Conservation (phyloP, 345 rosid genomes). For the Brassica nigra region DNA sequence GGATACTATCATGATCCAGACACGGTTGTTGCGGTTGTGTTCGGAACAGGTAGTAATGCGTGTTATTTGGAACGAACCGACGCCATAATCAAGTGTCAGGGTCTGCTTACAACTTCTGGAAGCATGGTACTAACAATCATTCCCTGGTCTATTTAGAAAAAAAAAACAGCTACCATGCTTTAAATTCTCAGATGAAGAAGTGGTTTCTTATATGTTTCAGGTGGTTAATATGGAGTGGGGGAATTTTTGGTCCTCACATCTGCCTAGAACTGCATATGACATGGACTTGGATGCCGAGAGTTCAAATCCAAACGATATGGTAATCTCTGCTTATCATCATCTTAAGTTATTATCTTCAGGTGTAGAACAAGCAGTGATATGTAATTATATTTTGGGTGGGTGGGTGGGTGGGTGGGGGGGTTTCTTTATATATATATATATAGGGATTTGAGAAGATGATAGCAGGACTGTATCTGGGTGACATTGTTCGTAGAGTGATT, state of each 20-base stretch:
- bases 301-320: slow-evolving; percentile 90
- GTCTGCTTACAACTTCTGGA: slow-evolving; percentile 82
- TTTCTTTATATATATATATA: not conserved
- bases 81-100: slow-evolving; percentile 88
- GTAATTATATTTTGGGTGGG: not conserved
- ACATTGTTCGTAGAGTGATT: slow-evolving; percentile 85
- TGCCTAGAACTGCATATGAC: slow-evolving; percentile 93
- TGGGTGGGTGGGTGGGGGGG: no score
- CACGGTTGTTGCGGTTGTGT: slow-evolving; percentile 85
- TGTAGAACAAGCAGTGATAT: not conserved
- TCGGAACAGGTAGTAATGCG: slow-evolving; percentile 97
- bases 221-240: slow-evolving; percentile 99
- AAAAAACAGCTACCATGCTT: not conserved
- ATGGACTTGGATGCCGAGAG: slow-evolving; percentile 80
- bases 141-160: not conserved
- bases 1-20: slow-evolving; percentile 88
- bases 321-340: slow-evolving; percentile 23
- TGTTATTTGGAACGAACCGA: slow-evolving; percentile 90
- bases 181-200: not conserved
- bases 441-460: slow-evolving; percentile 99
- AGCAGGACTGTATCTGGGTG: slow-evolving; percentile 95
- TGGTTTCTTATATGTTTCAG: slow-evolving; percentile 41
- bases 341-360: slow-evolving; percentile 3
- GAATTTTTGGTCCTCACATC: slow-evolving; percentile 91
- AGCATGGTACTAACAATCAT: slow-evolving; percentile 67